These are phyloP conservation scores for Talaromyces sp. DNA, from an alignment of 2,329 filamentous ascomycete species.

Conservation along the genomic window DNA sequence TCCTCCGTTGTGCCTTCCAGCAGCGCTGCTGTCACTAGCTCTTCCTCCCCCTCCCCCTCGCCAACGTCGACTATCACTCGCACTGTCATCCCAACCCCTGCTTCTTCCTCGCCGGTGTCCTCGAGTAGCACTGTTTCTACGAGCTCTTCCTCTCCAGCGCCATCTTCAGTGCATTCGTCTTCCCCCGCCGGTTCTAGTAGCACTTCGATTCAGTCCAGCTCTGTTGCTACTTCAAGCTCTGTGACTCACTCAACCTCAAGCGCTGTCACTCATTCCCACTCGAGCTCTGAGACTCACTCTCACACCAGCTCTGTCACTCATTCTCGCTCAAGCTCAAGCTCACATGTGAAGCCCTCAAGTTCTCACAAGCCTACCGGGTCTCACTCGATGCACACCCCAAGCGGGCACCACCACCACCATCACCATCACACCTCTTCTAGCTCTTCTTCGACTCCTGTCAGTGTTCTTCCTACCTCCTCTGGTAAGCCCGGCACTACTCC, in stretches of 20 bases:
- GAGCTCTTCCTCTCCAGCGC: background rate
- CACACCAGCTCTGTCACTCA: background rate
- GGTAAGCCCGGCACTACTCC: conserved; percentile 8
- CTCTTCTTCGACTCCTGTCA: conserved; percentile 1
- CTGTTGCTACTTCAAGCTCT: conserved; percentile 4
- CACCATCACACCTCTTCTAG: background rate
- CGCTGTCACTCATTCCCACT: background rate
- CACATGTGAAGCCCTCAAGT: conserved; percentile 1
- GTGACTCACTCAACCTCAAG: conserved; percentile 1
- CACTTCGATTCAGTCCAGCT: conserved; percentile 4
- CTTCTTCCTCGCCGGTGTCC: background rate
- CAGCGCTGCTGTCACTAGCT: background rate
- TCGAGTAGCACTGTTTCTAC: conserved; percentile 1
- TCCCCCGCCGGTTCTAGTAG: background rate
- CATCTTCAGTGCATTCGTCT: background rate
- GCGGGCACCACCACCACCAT: background rate
- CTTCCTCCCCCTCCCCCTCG: conserved; percentile 24
- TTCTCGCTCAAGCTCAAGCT: background rate
- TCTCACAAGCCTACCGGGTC: background rate
- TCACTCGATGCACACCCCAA: background rate
- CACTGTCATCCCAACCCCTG: conserved; percentile 9
- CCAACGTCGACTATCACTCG: conserved; percentile 18
- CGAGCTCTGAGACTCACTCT: background rate
- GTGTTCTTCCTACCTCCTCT: conserved; percentile 6
- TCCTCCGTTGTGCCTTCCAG: background rate